Evolutionary conservation across 495 filamentous ascomycete species (phyloP), one percentile per base, ranked within the genome.

Genomic region (Aspergillus leporis): DNA sequence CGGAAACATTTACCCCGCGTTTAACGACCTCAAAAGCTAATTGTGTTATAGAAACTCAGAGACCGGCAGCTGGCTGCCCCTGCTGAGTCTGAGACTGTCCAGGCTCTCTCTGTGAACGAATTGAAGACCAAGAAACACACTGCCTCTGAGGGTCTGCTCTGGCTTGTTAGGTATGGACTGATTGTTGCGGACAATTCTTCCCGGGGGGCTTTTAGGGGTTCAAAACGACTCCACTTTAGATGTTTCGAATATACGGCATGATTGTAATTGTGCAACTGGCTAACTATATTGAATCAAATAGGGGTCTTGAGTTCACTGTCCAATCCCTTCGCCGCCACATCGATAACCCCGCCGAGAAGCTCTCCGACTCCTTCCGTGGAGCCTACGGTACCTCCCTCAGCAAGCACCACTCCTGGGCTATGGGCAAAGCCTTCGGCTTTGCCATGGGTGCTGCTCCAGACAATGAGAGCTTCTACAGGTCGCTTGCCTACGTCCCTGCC

Each of bases 371-470:
- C 53, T 98, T 98, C 87, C 88, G 90, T 64, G 74, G 69, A 55
- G 90, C 94, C 60, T 98, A 98, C 78, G 83, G 78, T 66, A 75
- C 72, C 56, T 95, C 93, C 55, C 90, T 98, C 65, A 96, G 93
- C 78, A 89, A 86, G 28, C 88, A 97, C 78, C 94, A 98, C 82
- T 83, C 78, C 63, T 88, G 94, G 73, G 49, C 97, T 31, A 78
- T 96, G 49, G 96, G 92, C 79, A 90, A 90, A 56, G 80, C 96
- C 64, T 97, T 97, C 81, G 87, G 81, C 62, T 87, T 91, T 55
- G 94, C 95, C 62, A 96, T 98, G 91, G 82, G 83, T 60, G 92
- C 91, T 9, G 92, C 89, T 64, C 94, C 95, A 3, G 96, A 96
- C 81, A 86, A 92, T 43, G 90, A 89, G 61, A 88, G 90, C 66